Conservation (phyloP, 306 rosid genomes). For the Cicer chorassanicum region DNA sequence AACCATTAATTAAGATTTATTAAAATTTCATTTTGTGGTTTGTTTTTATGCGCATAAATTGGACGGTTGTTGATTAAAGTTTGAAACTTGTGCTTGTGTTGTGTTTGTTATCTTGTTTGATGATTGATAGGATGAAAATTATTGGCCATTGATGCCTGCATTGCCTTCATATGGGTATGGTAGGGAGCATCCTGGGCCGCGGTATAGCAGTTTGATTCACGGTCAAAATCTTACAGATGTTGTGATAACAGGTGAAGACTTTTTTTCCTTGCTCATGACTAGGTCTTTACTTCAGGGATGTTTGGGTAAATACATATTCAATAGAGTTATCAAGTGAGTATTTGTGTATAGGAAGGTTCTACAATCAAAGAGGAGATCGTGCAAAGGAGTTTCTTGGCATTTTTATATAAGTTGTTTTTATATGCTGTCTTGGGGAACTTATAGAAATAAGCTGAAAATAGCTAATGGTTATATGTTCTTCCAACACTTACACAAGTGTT, state of each 20-base stretch:
- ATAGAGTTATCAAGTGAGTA: background rate
- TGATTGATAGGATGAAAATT: slow-evolving; percentile 75
- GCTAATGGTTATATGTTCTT: background rate
- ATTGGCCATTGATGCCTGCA: slow-evolving; percentile 91
- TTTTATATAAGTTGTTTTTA: background rate
- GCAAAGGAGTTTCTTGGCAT: background rate
- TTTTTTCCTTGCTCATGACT: slow-evolving; percentile 10
- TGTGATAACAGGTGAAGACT: slow-evolving; percentile 76
- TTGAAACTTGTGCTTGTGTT: slow-evolving; percentile 41
- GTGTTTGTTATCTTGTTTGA: slow-evolving; percentile 37
- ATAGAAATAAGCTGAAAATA: background rate
- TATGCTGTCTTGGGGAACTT: background rate
- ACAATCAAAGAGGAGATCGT: background rate
- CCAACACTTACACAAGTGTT: background rate
- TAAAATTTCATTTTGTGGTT: background rate
- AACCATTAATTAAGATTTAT: background rate
- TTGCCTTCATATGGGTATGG: slow-evolving; percentile 98
- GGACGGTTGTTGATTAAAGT: background rate
- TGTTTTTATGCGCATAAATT: background rate
- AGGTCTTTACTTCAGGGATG: background rate
- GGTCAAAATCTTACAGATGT: slow-evolving; percentile 93
- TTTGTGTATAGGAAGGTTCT: background rate
- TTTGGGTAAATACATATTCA: background rate
- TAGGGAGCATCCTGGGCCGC: slow-evolving; percentile 88
- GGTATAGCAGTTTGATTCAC: slow-evolving; percentile 85